Evolutionary conservation across 1,284 basidiomycete genomes (phyloP).

Genomic region (Trametes pubescens): DNA sequence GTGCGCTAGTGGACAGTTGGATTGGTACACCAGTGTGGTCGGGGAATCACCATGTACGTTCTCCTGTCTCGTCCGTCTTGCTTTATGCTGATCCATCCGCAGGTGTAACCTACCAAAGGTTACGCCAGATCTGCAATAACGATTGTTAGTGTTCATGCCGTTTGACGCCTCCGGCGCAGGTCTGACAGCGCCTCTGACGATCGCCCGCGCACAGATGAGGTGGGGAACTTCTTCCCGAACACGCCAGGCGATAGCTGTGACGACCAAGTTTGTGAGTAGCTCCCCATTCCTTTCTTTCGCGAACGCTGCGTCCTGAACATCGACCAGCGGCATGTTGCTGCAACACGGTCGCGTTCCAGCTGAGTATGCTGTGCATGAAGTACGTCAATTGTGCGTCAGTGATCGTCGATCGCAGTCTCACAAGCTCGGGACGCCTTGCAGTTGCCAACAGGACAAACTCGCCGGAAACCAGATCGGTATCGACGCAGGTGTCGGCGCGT

Average conservation of each 20-base stretch:
- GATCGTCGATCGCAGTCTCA: background rate
- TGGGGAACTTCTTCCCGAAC: conserved; percentile 14
- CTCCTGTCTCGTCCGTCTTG: background rate
- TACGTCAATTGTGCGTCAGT: conserved; percentile 10
- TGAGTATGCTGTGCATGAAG: conserved; percentile 38
- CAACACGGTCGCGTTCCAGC: conserved; percentile 31
- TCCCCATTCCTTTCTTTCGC: background rate
- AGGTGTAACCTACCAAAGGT: conserved; percentile 22
- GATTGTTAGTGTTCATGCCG: conserved; percentile 6
- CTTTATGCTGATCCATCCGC: background rate
- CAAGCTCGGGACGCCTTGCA: background rate
- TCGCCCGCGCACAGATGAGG: conserved; percentile 2
- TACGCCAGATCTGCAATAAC: conserved; percentile 21
- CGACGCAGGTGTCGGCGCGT: conserved; percentile 27
- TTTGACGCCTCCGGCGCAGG: background rate
- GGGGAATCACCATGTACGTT: conserved; percentile 32
- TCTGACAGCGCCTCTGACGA: background rate
- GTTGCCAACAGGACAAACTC: conserved; percentile 28
- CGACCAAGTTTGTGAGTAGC: conserved; percentile 29
- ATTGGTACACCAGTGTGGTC: conserved; percentile 31
- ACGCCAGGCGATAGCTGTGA: conserved; percentile 34
- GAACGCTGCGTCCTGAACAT: background rate
- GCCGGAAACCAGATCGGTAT: conserved; percentile 11
- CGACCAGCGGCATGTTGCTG: conserved; percentile 32
- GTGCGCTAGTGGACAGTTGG: conserved; percentile 28